Conservation (phyloP, 225 moss, liverwort and hornwort species). For the Antitrichia curtipendula region DNA sequence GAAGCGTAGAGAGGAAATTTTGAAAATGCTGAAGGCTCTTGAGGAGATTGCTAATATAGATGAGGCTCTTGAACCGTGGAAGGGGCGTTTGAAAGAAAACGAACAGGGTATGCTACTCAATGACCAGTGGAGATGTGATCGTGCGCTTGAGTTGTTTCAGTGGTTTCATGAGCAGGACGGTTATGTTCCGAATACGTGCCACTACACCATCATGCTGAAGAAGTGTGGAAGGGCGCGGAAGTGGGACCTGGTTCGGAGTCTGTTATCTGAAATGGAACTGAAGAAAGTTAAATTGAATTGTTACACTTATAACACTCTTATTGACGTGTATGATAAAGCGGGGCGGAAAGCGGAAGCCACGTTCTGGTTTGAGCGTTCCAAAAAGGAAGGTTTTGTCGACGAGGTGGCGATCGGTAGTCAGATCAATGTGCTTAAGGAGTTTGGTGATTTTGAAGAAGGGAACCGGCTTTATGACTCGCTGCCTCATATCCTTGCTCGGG, state of each 20-base stretch:
- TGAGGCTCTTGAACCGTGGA: slow-evolving; percentile 58
- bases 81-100: slow-evolving; percentile 32
- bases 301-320: slow-evolving; percentile 67
- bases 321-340: slow-evolving; percentile 60
- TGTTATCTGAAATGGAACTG: slow-evolving; percentile 60
- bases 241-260: slow-evolving; percentile 40
- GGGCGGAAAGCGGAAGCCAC: slow-evolving; percentile 58
- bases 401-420: slow-evolving; percentile 61
- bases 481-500: slow-evolving; percentile 5
- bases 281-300: slow-evolving; percentile 39
- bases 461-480: slow-evolving; percentile 27
- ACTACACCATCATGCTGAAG: slow-evolving; percentile 79
- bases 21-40: slow-evolving; percentile 40
- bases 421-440: slow-evolving; percentile 49
- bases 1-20: slow-evolving; percentile 32
- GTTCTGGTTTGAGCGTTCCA: slow-evolving; percentile 58
- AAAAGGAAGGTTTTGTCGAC: slow-evolving; percentile 55
- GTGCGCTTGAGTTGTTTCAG: slow-evolving; percentile 43
- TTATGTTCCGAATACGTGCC: slow-evolving; percentile 53
- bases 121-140: slow-evolving; percentile 61
- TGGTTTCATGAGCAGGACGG: slow-evolving; percentile 57
- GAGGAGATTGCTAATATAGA: slow-evolving; percentile 32
- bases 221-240: slow-evolving; percentile 60
- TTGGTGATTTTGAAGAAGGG: slow-evolving; percentile 58
- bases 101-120: slow-evolving; percentile 71